phyloP scores from a whole-genome alignment of 345 rosid species.

The Crucihimalaya himalaica region DNA sequence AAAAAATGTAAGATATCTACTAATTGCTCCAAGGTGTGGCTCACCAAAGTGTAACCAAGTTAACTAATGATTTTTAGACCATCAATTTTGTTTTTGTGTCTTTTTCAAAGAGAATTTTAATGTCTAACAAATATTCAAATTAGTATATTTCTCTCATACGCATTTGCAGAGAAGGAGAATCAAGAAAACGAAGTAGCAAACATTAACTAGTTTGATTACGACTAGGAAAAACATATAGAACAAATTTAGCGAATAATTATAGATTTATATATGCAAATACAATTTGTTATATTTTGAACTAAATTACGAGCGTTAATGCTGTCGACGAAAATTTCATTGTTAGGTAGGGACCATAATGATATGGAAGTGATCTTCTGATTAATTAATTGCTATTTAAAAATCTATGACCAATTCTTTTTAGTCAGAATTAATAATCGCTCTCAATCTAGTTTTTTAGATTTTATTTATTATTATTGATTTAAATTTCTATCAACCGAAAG shows the following conservation, averaged over 20 bases:
- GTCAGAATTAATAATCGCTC: constrained; percentile 20
- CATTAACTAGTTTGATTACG: background rate
- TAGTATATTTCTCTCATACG: background rate
- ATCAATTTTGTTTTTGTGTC: background rate
- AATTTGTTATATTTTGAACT: background rate
- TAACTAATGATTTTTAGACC: background rate
- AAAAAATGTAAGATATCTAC: background rate
- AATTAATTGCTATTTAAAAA: constrained; percentile 23
- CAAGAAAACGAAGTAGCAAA: background rate
- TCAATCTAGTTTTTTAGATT: constrained; percentile 21
- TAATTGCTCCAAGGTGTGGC: background rate
- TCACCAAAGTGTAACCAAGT: background rate
- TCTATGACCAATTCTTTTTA: constrained; percentile 19
- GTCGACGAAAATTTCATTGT: constrained; percentile 28
- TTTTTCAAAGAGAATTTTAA: too few species aligned
- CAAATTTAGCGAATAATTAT: background rate
- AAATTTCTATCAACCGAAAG: constrained; percentile 46
- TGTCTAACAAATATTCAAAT: background rate
- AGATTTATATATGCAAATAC: background rate
- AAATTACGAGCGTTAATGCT: constrained; percentile 18
- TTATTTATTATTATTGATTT: background rate
- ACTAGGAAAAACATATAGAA: background rate
- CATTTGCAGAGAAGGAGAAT: background rate
- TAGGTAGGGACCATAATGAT: constrained; percentile 44
- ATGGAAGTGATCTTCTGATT: constrained; percentile 39